Evolutionary conservation across 2,329 filamentous ascomycete genomes (phyloP).

Genomic region (Paecilomyces sp.): DNA sequence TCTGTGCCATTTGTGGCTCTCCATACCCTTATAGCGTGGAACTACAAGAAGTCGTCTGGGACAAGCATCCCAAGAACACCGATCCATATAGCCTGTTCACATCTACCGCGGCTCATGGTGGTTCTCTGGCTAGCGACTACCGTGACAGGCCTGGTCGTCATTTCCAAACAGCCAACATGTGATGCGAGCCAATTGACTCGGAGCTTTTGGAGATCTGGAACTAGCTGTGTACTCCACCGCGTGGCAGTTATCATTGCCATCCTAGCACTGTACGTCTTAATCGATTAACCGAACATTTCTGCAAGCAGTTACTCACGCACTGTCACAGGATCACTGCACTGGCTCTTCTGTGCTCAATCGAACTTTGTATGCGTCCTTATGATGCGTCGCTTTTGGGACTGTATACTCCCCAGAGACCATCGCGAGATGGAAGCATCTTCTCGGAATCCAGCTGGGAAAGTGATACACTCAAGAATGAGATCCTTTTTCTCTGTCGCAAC

Average conservation of each 20-base stretch:
- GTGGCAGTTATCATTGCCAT: conserved; percentile 25
- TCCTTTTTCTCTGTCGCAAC: conserved; percentile 29
- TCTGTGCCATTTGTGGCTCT: conserved; percentile 28
- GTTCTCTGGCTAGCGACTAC: conserved; percentile 31
- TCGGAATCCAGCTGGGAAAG: conserved; percentile 28
- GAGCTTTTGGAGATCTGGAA: conserved; percentile 27
- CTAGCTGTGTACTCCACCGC: conserved; percentile 30
- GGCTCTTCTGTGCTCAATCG: conserved; percentile 29
- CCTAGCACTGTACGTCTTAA: conserved; percentile 26
- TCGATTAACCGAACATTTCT: accelerated
- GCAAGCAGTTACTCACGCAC: conserved; percentile 1
- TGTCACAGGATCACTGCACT: conserved; percentile 24
- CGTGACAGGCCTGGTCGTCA: conserved; percentile 28
- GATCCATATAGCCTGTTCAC: conserved; percentile 26
- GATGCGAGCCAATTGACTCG: conserved; percentile 16
- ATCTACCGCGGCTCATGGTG: conserved; percentile 27
- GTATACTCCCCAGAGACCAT: conserved; percentile 16
- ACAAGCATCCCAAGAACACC: conserved; percentile 23
- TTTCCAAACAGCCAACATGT: conserved; percentile 28
- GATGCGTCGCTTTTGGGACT: conserved; percentile 30
- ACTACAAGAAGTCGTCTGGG: conserved; percentile 25
- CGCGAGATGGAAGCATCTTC: conserved; percentile 21
- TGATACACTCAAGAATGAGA: conserved; percentile 30
- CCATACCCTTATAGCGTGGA: conserved; percentile 33
- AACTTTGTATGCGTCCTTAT: conserved; percentile 30